Evolutionary conservation across 2,329 filamentous ascomycete genomes (phyloP), one percentile per base, ranked within the genome.

Genomic region (Cercospora sojina): DNA sequence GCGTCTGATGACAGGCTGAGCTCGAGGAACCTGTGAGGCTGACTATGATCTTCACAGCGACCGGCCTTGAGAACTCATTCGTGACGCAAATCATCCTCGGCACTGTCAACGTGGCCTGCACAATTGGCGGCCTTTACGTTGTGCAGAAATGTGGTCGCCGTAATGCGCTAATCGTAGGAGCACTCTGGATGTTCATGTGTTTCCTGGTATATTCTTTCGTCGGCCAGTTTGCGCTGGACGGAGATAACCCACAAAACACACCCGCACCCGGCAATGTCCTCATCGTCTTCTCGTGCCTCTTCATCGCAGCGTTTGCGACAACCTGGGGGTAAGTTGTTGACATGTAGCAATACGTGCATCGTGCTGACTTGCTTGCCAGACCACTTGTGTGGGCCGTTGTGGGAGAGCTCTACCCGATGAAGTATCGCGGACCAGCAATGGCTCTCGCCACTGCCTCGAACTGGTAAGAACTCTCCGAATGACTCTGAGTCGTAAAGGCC

Each of bases 131-230:
- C 55, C 77, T 84, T 13, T 83, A 77, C 65, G 78, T 83, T 59
- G 80, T 84, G 12, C 81, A 84, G 74, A 81, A 80, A 69, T 83
- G 78, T 74, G 82, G 82, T 53, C 81, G 83, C 59, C 80, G 83
- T 3, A 79, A 79, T 2, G 77, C 83, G 1, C 77, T 84, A 13
- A 77, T 84, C 55, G 79, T 79, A 49, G 83, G 83, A 29, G 82
- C 81, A 3, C 70, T 69, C 3, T 78, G 77, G 75, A 75, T 76
- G 66, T 74, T 77, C 68, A 74, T 77, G 70, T 77, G 92, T 77
- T 93, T 93, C 79, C 79, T 90, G 73, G 82, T 91, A 67, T 84
- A 88, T 67, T 71, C 76, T 5, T 74, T 74, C 20, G 74, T 78
- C 18, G 74, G 75, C 47, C 67, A 73, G 57, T 76, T 73, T 55